Evolutionary conservation across 768 basidiomycete species (phyloP).

Genomic region (Paxillus involutus): DNA sequence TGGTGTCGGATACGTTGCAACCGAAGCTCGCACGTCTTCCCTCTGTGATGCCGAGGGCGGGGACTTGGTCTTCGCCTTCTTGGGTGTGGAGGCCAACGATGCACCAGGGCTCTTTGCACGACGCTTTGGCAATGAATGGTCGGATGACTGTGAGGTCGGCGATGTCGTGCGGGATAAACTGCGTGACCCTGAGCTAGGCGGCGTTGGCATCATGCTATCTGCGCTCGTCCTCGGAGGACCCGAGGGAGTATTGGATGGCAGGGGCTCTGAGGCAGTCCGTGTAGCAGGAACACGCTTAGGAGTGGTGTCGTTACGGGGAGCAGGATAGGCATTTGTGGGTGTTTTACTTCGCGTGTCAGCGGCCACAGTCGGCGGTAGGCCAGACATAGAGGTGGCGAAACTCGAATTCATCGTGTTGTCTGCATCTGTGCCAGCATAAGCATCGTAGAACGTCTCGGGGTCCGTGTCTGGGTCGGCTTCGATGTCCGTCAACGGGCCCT

Average conservation of each 20-base stretch:
- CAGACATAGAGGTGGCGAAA: constrained; percentile 18
- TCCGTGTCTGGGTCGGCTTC: constrained; percentile 51
- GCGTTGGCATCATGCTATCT: constrained; percentile 40
- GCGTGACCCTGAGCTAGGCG: constrained; percentile 31
- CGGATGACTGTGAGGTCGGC: constrained; percentile 27
- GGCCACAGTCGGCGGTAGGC: constrained; percentile 16
- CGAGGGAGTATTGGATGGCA: constrained; percentile 43
- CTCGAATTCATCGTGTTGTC: constrained; percentile 18
- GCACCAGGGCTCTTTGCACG: constrained; percentile 49
- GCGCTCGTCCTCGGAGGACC: constrained; percentile 35
- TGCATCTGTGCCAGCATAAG: constrained; percentile 18
- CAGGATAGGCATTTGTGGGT: constrained; percentile 37
- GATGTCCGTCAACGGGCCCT: constrained; percentile 72
- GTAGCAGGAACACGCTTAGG: constrained; percentile 42
- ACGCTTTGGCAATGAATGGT: constrained; percentile 41
- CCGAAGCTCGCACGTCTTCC: constrained; percentile 51
- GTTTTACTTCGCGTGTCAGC: constrained; percentile 41
- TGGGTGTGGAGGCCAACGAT: constrained; percentile 38
- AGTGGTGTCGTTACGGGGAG: constrained; percentile 36
- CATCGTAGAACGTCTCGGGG: constrained; percentile 42
- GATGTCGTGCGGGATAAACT: constrained; percentile 26
- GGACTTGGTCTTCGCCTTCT: constrained; percentile 37
- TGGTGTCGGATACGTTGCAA: constrained; percentile 70
- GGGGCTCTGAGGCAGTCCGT: constrained; percentile 46
- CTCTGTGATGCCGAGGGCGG: constrained; percentile 32